Evolutionary conservation across 805 yeast species (phyloP), one percentile per base, ranked within the genome.

Genomic region (Ogataea minuta): DNA sequence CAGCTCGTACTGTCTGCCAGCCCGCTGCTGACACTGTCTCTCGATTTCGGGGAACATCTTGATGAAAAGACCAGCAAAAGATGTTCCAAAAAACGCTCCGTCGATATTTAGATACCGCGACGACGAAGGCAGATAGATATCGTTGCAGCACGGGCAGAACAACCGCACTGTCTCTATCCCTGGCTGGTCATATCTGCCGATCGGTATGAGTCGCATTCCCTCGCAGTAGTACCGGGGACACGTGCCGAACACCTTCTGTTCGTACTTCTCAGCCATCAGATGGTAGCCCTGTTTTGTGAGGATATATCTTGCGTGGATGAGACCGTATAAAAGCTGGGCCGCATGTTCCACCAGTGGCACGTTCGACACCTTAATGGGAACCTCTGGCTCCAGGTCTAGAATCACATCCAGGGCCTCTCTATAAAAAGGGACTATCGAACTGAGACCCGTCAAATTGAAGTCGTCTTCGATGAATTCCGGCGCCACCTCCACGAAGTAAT

Each of bases 81-180:
- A 81, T 0, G 98, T 88, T 4, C 99, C 98, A 68, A 95, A 93
- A 56, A 84, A 93, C 1, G 98, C 96, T 4, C 99, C 99, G 63
- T 93, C 99, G 29, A 93, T 77, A 56, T 87, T 86, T 42, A 85
- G 67, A 62, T 86, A 90, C 46, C 95, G 72, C n/a, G 90, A 79
- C 40, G 89, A 81, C 40, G 83, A 79, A 2, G 98, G 98, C 35
- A 88, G 65, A 62, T 93, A 93, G 28, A 91, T 72, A 56, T 93
- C 99, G 57, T 82, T 79, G 64, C 99, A 93, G 59, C 91, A 81
- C 2, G 99, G 97, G 65, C 99, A 93, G 61, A 82, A 93, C 33
- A 93, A 72, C 49, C 97, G 67, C 30, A 93, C 96, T 0, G 97
- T 87, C 61, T 89, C 96, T 49, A 79, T 79, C 4, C 97, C 97